Percentiles rank a stretch among this genome's conserved stretches.
Conservation (phyloP, 768 basidiomycete genomes). For the Leucosporidium yakuticum region DNA sequence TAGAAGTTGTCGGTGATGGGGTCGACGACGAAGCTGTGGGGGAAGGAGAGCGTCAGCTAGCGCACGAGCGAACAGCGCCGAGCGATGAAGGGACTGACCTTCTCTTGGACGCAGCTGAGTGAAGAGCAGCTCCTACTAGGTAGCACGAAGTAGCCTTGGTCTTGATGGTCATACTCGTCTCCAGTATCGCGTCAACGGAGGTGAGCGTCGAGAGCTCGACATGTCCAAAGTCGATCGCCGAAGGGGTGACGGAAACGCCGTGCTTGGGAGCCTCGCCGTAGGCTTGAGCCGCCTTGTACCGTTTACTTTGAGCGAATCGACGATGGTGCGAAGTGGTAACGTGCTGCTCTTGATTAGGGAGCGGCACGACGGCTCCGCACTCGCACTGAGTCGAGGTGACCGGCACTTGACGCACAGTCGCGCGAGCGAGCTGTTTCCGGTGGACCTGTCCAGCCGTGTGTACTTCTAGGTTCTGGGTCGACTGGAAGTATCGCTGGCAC, state of each 20-base stretch:
- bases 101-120: neutral
- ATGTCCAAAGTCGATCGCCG: neutral
- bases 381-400: too few relatives aligned
- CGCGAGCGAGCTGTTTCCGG: too few relatives aligned
- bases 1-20: too few relatives aligned
- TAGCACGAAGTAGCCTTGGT: neutral
- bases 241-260: neutral
- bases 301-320: too few relatives aligned
- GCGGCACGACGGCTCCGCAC: too few relatives aligned
- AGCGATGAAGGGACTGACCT: neutral
- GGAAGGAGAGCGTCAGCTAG: neutral
- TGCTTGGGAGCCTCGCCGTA: neutral
- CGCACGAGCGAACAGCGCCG: neutral
- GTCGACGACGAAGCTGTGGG: neutral
- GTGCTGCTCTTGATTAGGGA: too few relatives aligned
- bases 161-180: too few relatives aligned
- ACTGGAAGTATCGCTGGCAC: too few relatives aligned
- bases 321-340: too few relatives aligned
- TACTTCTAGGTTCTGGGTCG: too few relatives aligned
- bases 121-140: neutral
- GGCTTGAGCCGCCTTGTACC: neutral
- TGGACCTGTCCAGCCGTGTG: too few relatives aligned
- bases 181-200: neutral
- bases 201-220: neutral
- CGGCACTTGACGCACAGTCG: too few relatives aligned